A percentile compares a stretch with the other conserved stretches of the same genome.
These are phyloP conservation scores for Colletotrichum brevisporum DNA, from an alignment of 2,329 filamentous ascomycete genomes.

Conservation along the genomic window DNA sequence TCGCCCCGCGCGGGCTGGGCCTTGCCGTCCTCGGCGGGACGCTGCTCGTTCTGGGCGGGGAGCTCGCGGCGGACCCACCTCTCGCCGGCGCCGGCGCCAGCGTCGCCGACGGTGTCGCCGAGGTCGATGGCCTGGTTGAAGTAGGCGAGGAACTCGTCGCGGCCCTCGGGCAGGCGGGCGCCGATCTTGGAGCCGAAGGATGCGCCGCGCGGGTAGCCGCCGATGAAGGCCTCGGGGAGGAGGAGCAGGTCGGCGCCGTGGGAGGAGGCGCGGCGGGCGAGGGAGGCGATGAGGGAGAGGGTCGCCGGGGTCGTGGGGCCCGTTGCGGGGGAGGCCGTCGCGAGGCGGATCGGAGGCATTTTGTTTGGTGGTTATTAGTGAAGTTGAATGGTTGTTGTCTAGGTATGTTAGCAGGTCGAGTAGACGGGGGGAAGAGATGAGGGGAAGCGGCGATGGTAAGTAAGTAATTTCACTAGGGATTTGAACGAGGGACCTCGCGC, in stretches of 20 bases:
- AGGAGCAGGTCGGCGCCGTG: conserved; percentile 77
- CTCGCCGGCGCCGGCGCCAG: conserved; percentile 75
- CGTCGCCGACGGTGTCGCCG: conserved; percentile 77
- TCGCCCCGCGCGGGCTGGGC: conserved; percentile 59
- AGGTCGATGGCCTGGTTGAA: conserved; percentile 86
- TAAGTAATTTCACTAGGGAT: neutral
- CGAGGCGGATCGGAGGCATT: conserved; percentile 60
- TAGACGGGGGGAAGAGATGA: no score
- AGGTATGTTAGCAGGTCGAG: no score
- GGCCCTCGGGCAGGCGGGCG: conserved; percentile 74
- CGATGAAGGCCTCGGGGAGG: conserved; percentile 93
- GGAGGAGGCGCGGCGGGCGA: conserved; percentile 74
- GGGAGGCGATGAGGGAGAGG: conserved; percentile 73
- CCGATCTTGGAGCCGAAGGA: conserved; percentile 84
- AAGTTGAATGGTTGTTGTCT: neutral
- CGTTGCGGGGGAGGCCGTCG: conserved; percentile 69
- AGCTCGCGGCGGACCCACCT: conserved; percentile 78
- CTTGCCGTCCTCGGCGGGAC: conserved; percentile 42
- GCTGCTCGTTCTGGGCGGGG: conserved; percentile 46
- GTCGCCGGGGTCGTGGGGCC: conserved; percentile 69
- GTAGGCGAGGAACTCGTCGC: conserved; percentile 87
- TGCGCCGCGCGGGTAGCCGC: conserved; percentile 89
- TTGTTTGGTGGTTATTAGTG: neutral
- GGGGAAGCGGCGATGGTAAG: no score
- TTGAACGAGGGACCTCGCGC: conserved; percentile 4